These are phyloP conservation scores for Lactuca sativa DNA, from an alignment of 129 eudicot genomes.

Conservation along the genomic window DNA sequence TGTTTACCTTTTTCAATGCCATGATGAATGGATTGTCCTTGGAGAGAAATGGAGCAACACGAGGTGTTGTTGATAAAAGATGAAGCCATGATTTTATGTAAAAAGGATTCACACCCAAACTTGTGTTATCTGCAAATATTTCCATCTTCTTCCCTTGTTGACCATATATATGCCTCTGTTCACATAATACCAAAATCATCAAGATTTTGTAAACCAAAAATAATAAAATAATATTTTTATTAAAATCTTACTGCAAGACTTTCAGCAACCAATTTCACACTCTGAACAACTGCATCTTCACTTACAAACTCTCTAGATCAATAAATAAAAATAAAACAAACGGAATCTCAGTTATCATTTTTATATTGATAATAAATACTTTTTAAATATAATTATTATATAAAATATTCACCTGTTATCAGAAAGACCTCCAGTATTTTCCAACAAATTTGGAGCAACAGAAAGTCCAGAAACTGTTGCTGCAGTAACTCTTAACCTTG, in stretches of 20 bases:
- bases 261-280: slow-evolving; percentile 85
- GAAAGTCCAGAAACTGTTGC: slow-evolving; percentile 81
- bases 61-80: slow-evolving; percentile 79
- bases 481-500: slow-evolving; percentile 93
- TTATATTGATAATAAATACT: not conserved
- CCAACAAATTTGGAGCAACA: slow-evolving; percentile 73
- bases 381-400: no score
- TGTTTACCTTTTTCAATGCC: slow-evolving; percentile 76
- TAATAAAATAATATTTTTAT: no score
- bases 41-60: slow-evolving; percentile 88
- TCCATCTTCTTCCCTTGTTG: slow-evolving; percentile 68
- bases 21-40: slow-evolving; percentile 64
- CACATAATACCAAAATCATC: not conserved
- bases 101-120: slow-evolving; percentile 75
- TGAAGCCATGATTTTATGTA: slow-evolving; percentile 78
- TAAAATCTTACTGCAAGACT: slow-evolving; percentile 72
- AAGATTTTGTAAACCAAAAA: not conserved
- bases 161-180: slow-evolving; percentile 88
- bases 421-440: slow-evolving; percentile 68
- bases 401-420: slow-evolving; percentile 64
- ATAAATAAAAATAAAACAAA: slow-evolving; percentile 9
- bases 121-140: slow-evolving; percentile 80
- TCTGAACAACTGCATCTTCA: slow-evolving; percentile 62
- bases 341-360: not conserved
- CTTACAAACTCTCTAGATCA: slow-evolving; percentile 50